Evolutionary conservation across 176 grass and related monocot species (phyloP).

Genomic region (Hyparrhenia diplandra): DNA sequence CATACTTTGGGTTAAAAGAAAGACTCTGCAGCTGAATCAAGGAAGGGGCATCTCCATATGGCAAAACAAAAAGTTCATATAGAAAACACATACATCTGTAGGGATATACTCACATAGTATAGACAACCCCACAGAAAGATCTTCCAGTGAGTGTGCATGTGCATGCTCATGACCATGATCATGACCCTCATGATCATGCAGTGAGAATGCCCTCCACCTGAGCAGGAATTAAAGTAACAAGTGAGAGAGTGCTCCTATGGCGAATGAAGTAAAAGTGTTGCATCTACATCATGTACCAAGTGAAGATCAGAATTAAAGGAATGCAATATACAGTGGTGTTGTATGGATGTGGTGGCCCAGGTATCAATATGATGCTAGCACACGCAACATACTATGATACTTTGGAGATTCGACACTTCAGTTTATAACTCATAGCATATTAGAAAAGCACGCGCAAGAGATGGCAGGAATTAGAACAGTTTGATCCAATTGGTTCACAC

Average conservation of each 20-base stretch:
- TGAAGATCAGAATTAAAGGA: not conserved
- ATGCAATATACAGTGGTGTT: not conserved
- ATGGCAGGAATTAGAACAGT: too few species aligned
- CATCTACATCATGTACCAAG: not conserved
- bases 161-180: conserved; percentile 62
- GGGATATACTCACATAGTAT: conserved; percentile 83
- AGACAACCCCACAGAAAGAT: conserved; percentile 95
- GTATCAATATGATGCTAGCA: conserved; percentile 8
- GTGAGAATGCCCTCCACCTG: conserved; percentile 85
- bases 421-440: not conserved
- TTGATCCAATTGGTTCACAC: too few species aligned
- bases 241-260: not conserved
- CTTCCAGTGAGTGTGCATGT: conserved; percentile 89
- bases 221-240: conserved; percentile 24
- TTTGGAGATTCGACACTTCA: not conserved
- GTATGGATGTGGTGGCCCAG: not conserved
- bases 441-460: not conserved
- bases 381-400: not conserved
- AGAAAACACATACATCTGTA: not conserved
- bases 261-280: not conserved
- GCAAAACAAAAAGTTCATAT: not conserved
- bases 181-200: conserved; percentile 61
- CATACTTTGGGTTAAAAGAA: too few species aligned
- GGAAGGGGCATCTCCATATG: too few species aligned
- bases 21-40: too few species aligned